These are phyloP conservation scores for Andrographis paniculata DNA, from an alignment of 305 asterid species.

Conservation along the genomic window DNA sequence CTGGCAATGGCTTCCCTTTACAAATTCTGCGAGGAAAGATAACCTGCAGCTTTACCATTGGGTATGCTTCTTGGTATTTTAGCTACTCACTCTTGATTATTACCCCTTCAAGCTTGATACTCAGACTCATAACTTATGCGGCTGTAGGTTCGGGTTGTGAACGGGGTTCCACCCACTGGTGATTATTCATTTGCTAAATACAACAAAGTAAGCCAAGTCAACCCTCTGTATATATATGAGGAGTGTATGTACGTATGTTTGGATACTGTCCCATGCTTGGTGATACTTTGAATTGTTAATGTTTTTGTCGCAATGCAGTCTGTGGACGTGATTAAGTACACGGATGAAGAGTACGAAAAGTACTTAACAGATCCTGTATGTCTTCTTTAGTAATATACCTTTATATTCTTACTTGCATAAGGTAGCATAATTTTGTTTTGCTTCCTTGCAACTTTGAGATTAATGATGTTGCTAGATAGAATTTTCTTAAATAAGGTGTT, in stretches of 20 bases:
- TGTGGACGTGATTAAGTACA: conserved; percentile 83
- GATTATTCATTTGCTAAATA: conserved; percentile 95
- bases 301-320: conserved; percentile 44
- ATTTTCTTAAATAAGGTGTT: neutral
- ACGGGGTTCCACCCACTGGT: conserved; percentile 82
- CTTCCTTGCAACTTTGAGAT: neutral
- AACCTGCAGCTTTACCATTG: conserved; percentile 83
- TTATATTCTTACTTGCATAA: neutral
- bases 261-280: conserved; percentile 10
- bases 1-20: conserved; percentile 98
- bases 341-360: conserved; percentile 92
- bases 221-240: neutral
- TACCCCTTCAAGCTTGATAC: conserved; percentile 8
- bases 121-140: conserved; percentile 8
- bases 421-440: neutral
- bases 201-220: conserved; percentile 53
- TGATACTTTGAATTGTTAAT: conserved; percentile 20
- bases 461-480: conserved; percentile 2
- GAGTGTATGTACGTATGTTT: conserved; percentile 10
- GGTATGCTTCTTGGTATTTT: conserved; percentile 37
- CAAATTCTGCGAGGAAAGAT: conserved; percentile 87
- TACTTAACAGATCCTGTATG: conserved; percentile 69
- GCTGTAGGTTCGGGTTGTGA: conserved; percentile 88
- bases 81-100: conserved; percentile 6
- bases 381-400: conserved; percentile 13